Evolutionary conservation across 164 flowering plant genomes (phyloP).

Genomic region (Stephania cephalantha): DNA sequence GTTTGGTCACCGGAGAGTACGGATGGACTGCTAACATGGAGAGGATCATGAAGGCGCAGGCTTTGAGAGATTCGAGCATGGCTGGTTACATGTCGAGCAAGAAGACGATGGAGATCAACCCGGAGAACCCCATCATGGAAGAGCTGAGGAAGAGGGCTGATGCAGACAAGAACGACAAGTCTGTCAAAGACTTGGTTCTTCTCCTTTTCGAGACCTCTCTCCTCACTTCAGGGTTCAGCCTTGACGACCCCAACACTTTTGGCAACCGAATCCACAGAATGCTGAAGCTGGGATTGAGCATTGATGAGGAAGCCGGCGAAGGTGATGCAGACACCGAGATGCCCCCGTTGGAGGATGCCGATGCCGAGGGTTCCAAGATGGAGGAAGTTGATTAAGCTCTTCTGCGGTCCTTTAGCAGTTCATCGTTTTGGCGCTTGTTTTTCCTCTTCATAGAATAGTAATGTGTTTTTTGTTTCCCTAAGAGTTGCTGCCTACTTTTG

Average conservation of each 20-base stretch:
- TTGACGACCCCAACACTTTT: constrained; percentile 9
- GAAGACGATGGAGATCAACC: constrained; percentile 10
- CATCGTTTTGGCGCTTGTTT: too few species aligned
- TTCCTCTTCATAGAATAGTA: too few species aligned
- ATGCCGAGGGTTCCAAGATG: constrained; percentile 9
- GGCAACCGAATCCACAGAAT: constrained; percentile 7
- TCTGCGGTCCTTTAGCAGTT: too few species aligned
- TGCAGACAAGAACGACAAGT: constrained; percentile 7
- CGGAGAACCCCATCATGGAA: constrained; percentile 6
- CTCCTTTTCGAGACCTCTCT: constrained; percentile 6
- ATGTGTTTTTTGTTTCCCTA: too few species aligned
- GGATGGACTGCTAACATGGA: constrained; percentile 11
- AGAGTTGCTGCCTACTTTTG: too few species aligned
- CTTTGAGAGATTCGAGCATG: constrained; percentile 9
- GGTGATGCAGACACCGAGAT: constrained; percentile 2
- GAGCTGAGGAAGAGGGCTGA: constrained; percentile 10
- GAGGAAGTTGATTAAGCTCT: constrained; percentile 6
- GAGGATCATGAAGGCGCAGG: constrained; percentile 10
- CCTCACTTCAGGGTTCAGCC: constrained; percentile 5
- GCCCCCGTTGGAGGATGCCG: constrained; percentile 10
- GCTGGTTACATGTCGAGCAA: constrained; percentile 8
- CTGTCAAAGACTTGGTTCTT: constrained; percentile 8
- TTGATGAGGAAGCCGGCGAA: constrained; percentile 3
- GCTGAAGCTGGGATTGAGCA: constrained; percentile 8
- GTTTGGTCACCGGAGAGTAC: constrained; percentile 11